These are phyloP conservation scores for Suillus cothurnatus DNA, from an alignment of 768 basidiomycete genomes.

Conservation along the genomic window DNA sequence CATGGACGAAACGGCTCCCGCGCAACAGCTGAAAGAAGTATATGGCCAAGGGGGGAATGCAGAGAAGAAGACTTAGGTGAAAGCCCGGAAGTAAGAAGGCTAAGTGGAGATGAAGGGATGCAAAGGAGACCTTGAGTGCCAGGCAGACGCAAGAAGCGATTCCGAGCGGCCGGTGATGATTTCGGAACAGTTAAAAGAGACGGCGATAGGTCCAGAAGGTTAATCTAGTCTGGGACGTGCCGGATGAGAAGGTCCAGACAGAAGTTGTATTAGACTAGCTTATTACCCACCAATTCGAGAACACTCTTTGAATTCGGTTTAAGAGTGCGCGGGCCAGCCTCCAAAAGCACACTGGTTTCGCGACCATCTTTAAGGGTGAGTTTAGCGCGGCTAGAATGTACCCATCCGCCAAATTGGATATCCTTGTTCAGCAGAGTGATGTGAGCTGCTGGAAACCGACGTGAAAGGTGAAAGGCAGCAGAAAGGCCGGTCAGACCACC, in stretches of 20 bases:
- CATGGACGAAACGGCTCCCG: constrained; percentile 56
- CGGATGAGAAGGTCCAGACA: constrained; percentile 11
- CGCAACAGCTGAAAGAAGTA: constrained; percentile 56
- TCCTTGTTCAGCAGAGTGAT: constrained; percentile 75
- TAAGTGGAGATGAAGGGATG: constrained; percentile 46
- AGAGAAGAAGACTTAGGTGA: constrained; percentile 32
- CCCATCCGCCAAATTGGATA: constrained; percentile 82
- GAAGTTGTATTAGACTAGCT: not conserved
- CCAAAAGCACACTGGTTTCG: constrained; percentile 58
- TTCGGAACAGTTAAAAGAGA: constrained; percentile 68
- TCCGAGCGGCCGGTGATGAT: constrained; percentile 70
- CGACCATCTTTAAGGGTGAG: constrained; percentile 35
- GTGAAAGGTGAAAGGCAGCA: constrained; percentile 75
- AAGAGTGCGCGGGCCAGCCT: constrained; percentile 87
- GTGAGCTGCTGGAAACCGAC: constrained; percentile 56
- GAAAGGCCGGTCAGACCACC: constrained; percentile 84
- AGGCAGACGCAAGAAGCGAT: constrained; percentile 71
- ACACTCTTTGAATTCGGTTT: constrained; percentile 74
- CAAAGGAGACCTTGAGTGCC: constrained; percentile 51
- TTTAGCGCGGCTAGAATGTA: constrained; percentile 57
- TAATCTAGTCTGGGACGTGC: constrained; percentile 54
- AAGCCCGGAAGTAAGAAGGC: constrained; percentile 38
- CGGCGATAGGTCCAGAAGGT: constrained; percentile 65
- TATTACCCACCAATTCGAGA: constrained; percentile 68
- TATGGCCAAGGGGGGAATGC: constrained; percentile 38